These are phyloP conservation scores for Schizopora paradoxa DNA, from an alignment of 1,284 basidiomycete genomes.

Conservation along the genomic window DNA sequence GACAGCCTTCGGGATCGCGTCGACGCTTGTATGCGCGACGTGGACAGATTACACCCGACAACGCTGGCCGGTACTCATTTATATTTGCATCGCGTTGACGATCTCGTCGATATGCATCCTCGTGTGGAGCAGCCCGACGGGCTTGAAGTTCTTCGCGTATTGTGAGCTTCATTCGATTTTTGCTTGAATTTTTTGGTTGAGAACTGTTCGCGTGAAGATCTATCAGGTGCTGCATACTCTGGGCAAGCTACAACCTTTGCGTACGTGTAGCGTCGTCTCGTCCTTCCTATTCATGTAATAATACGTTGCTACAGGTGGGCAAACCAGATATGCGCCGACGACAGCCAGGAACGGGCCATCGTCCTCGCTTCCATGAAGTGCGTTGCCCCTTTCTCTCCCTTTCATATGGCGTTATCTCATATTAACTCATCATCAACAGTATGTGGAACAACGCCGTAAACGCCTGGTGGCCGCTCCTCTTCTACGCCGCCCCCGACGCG, in stretches of 20 bases:
- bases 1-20: conserved; percentile 59
- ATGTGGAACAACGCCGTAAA: conserved; percentile 71
- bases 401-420: neutral
- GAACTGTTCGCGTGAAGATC: conserved; percentile 31
- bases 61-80: conserved; percentile 61
- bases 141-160: conserved; percentile 63
- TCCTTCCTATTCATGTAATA: neutral
- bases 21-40: conserved; percentile 55
- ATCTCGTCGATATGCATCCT: conserved; percentile 53
- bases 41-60: conserved; percentile 54
- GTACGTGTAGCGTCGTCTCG: conserved; percentile 31
- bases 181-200: neutral
- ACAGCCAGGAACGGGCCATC: conserved; percentile 59
- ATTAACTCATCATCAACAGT: conserved; percentile 28
- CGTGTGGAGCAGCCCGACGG: conserved; percentile 49
- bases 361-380: conserved; percentile 70
- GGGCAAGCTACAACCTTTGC: conserved; percentile 68
- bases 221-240: conserved; percentile 59
- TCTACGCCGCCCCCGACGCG: conserved; percentile 63
- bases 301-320: conserved; percentile 43
- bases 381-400: neutral
- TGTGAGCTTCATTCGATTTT: conserved; percentile 34
- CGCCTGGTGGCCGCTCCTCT: conserved; percentile 65
- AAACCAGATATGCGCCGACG: conserved; percentile 64
- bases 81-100: conserved; percentile 52